Base-by-base conservation (phyloP, 371 early-diverging fungal species). In the Chytridium lagenaria region DNA sequence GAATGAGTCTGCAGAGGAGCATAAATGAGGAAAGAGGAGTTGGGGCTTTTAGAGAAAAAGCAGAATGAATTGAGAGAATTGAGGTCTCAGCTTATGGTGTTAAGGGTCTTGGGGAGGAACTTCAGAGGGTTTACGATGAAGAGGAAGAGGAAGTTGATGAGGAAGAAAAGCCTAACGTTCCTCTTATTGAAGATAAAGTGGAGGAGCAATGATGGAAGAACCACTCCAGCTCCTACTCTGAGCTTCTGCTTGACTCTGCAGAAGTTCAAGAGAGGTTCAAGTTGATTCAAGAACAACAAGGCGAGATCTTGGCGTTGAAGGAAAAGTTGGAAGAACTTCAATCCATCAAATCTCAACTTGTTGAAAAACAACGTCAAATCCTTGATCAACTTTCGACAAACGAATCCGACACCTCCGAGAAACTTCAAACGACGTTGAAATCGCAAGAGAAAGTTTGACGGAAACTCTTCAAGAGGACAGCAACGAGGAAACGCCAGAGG, bases 281-380 rank as follows among this genome's bases (percentile, higher is more conserved):
- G 36, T 10, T 15, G 34, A 30, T 63, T 36, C 33, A 63, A 63
- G 34, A 63, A 63, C 63, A 63, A 23, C 63, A 63, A 36, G 63
- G 36, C 10, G 63, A 63, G 63, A 63, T 63, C 37, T 23, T 5
- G 23, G 36, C 37, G 15, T 15, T 63, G 2, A 15, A 30, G 12
- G 63, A 36, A 12, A 26, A 36, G 10, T 12, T 63, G 12, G 63
- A 30, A 12, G 63, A 63, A 36, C 63, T 63, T 31, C 31, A 63
- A 55, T 5, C 19, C 30, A 55, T 55, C 55, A 55, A 55, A 55
- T 10, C 10, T 5, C 19, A 16, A 10, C 55, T 55, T 26, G 55
- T 55, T 26, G 55, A 55, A 55, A 55, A 55, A 26, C 55, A 55
- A 55, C 19, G 55, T 10, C 19, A 23, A 26, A 55, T 55, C 19